These are phyloP conservation scores for Sideroxylon spinosum DNA, from an alignment of 179 eudicot genomes.

Conservation along the genomic window DNA sequence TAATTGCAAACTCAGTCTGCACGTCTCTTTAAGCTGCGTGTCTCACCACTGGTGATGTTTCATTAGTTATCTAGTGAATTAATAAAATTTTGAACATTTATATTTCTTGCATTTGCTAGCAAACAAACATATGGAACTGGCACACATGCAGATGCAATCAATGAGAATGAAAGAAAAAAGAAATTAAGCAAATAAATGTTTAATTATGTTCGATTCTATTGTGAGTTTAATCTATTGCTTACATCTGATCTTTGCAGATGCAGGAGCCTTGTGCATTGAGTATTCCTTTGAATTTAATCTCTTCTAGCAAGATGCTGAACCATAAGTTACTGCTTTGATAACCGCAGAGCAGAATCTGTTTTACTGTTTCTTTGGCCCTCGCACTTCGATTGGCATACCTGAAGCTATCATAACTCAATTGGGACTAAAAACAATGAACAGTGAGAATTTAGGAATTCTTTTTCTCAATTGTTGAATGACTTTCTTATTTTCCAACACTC, in stretches of 20 bases:
- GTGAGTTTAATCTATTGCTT: no score
- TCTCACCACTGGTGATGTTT: neutral
- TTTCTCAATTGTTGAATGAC: no score
- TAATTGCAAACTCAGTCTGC: neutral
- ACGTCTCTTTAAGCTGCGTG: neutral
- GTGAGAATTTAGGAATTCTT: no score
- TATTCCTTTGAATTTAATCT: neutral
- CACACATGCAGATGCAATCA: neutral
- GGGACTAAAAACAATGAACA: no score
- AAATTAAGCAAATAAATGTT: neutral
- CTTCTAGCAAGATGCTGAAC: neutral
- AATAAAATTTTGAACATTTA: constrained; percentile 4
- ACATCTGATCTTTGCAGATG: no score
- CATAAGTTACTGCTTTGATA: neutral
- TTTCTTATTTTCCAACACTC: no score
- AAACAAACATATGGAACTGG: neutral
- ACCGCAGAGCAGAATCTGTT: neutral
- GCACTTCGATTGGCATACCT: no score
- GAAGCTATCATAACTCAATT: neutral
- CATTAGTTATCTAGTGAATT: neutral
- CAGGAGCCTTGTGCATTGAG: no score
- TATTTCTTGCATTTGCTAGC: neutral
- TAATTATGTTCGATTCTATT: neutral
- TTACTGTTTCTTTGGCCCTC: neutral
- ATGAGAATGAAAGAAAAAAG: neutral